Evolutionary conservation across 306 rosid genomes (phyloP), one percentile per base, ranked within the genome.

Genomic region (Sicyos edulis): DNA sequence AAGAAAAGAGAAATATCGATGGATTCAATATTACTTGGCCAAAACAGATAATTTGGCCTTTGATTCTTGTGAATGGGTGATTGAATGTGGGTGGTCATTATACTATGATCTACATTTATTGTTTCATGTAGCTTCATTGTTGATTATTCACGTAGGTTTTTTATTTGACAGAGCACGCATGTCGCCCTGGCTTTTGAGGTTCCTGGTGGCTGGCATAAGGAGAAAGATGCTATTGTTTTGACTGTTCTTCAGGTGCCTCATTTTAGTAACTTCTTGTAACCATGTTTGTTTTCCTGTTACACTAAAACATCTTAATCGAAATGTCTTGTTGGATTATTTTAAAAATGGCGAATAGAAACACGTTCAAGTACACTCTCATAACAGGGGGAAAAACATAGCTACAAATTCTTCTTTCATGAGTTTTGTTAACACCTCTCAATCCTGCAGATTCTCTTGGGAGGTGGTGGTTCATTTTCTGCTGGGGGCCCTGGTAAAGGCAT

Each of bases 401-500:
- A 20, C 49, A 17, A 44, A 0, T 45, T 15, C 40, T 19, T 54
- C 15, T 52, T 32, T 67, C 10, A 37, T 56, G 51, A 56, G 63
- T 74, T 44, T 15, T 34, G 57, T 44, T 72, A 75, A 76, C 40
- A 20, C 75, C 56, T 80, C 58, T 77, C 66, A 81, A 55, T 72
- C 45, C 34, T 80, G 82, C 78, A 92, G 97, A 79, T 86, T 88
- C 95, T 92, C 71, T 88, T 92, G 97, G 97, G 96, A 75, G 97
- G 97, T 56, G 97, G 97, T 57, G 95, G 97, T 4, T 89, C 97
- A 10, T 92, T 92, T 87, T 92, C 97, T 54, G 96, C 96, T 2
- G 96, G 97, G 54, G 97, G 97, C 1, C 96, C 96, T 0, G 97
- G 97, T 72, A 92, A 92, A 82, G 96, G 96, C 82, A 92, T 92